Evolutionary conservation across 2,329 filamentous ascomycete genomes (phyloP).

Genomic region (Claviceps quebecensis): DNA sequence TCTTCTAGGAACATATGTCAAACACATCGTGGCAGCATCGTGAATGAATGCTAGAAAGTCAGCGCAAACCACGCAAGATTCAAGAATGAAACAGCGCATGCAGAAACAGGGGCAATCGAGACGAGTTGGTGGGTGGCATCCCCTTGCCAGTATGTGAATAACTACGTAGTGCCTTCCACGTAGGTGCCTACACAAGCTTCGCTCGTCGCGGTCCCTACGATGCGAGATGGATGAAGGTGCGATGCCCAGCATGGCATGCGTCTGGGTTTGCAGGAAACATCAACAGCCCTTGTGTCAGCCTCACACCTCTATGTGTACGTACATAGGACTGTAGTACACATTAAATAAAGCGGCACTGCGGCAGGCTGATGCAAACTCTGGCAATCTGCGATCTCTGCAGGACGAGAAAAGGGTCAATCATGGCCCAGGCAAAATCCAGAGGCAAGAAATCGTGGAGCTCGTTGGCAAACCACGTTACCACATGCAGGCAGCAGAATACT

Average conservation of each 20-base stretch:
- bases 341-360: not conserved
- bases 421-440: too few species aligned
- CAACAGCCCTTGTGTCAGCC: not conserved
- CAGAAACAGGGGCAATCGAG: not conserved
- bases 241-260: not conserved
- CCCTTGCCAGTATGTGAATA: not conserved
- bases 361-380: not conserved
- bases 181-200: too few species aligned
- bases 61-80: not conserved
- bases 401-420: not conserved
- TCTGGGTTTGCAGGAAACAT: not conserved
- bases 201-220: not conserved
- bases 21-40: not conserved
- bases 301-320: too few species aligned
- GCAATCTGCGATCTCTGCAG: not conserved
- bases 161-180: too few species aligned
- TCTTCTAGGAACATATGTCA: not conserved
- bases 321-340: too few species aligned
- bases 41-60: not conserved
- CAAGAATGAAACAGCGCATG: not conserved
- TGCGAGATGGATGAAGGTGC: not conserved
- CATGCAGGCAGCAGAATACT: too few species aligned
- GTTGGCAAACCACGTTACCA: too few species aligned
- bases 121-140: not conserved
- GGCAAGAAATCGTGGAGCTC: not conserved